phyloP scores from a whole-genome alignment of 2,329 filamentous ascomycete species.

The Ophiosphaerella korrae region DNA sequence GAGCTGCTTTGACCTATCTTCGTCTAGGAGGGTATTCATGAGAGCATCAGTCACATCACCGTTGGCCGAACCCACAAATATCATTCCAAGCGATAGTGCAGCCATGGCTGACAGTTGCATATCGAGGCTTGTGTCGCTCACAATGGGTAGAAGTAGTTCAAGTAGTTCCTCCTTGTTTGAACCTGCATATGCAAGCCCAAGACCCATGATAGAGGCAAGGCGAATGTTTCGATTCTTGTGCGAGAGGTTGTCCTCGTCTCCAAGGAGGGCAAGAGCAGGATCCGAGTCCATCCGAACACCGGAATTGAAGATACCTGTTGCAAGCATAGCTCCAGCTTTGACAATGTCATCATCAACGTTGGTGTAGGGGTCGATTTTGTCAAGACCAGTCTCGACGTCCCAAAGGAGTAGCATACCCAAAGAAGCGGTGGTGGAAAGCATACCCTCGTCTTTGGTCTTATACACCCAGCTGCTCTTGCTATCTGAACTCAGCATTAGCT shows the following conservation, averaged over 20 bases:
- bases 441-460: slow-evolving; percentile 98
- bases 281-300: slow-evolving; percentile 89
- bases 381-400: slow-evolving; percentile 89
- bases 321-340: slow-evolving; percentile 87
- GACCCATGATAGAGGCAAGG: slow-evolving; percentile 90
- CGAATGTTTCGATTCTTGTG: slow-evolving; percentile 78
- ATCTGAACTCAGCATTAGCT: slow-evolving; percentile 93
- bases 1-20: slow-evolving; percentile 85
- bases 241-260: slow-evolving; percentile 78
- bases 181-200: slow-evolving; percentile 91
- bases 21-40: slow-evolving; percentile 89
- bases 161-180: slow-evolving; percentile 91
- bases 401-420: slow-evolving; percentile 89
- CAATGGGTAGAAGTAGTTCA: slow-evolving; percentile 82
- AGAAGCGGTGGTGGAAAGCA: slow-evolving; percentile 95
- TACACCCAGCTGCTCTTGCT: slow-evolving; percentile 91
- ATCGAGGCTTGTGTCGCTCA: slow-evolving; percentile 79
- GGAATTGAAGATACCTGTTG: slow-evolving; percentile 94
- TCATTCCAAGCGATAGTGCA: slow-evolving; percentile 83
- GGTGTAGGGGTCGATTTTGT: slow-evolving; percentile 94
- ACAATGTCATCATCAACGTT: slow-evolving; percentile 83
- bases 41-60: slow-evolving; percentile 91
- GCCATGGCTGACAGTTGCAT: slow-evolving; percentile 99
- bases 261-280: slow-evolving; percentile 84
- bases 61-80: slow-evolving; percentile 92